phyloP scores from a whole-genome alignment of 2,329 filamentous ascomycete genomes.

The Colletotrichum sp. region DNA sequence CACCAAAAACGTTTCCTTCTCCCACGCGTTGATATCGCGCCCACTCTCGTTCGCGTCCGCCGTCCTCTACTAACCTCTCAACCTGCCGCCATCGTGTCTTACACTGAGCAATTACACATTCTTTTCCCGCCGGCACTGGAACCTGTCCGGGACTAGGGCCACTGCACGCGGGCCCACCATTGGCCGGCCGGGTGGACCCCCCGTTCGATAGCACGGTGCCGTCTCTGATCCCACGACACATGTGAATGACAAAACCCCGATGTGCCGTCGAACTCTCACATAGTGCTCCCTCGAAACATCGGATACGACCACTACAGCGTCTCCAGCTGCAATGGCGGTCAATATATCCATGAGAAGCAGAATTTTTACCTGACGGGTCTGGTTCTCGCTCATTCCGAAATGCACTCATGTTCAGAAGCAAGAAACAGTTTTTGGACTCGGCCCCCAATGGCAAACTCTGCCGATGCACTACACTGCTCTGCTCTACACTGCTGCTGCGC shows the following conservation, averaged over 20 bases:
- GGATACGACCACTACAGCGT: neutral
- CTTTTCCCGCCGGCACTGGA: neutral
- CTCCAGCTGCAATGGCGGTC: neutral
- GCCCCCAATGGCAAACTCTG: neutral
- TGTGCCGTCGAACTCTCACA: neutral
- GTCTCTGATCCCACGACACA: constrained; percentile 14
- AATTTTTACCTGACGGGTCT: neutral
- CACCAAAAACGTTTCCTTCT: neutral
- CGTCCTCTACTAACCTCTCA: neutral
- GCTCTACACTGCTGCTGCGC: neutral
- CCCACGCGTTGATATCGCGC: neutral
- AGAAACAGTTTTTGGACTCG: neutral
- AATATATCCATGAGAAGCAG: neutral
- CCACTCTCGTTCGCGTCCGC: neutral
- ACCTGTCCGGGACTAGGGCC: neutral
- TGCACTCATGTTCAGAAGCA: neutral
- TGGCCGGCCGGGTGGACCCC: neutral
- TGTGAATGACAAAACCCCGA: constrained; percentile 16
- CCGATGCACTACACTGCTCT: neutral
- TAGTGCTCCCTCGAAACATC: neutral
- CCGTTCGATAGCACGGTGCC: constrained; percentile 4
- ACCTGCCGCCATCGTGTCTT: neutral
- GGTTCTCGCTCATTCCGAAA: neutral
- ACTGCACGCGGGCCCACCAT: neutral
- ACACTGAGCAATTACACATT: constrained; percentile 16